Evolutionary conservation across 2,329 filamentous ascomycete species (phyloP).

Genomic region (Aureobasidium sp.): DNA sequence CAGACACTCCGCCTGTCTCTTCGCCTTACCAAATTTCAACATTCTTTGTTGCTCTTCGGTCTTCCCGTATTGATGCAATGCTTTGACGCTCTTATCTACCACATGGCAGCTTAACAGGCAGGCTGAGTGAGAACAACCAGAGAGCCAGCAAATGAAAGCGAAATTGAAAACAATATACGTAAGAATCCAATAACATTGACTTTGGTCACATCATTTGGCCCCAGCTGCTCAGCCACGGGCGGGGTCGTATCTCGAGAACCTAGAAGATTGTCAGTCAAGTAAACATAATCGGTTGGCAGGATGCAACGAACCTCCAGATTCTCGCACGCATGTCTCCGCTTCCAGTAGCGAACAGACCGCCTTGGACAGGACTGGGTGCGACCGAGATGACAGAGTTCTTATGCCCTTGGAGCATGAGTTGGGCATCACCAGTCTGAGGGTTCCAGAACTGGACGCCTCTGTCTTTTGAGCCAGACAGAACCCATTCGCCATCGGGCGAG

Average conservation of each 20-base stretch:
- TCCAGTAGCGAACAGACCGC: conserved; percentile 86
- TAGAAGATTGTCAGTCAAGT: background rate
- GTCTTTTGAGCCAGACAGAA: conserved; percentile 95
- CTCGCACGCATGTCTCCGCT: conserved; percentile 96
- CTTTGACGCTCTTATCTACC: background rate
- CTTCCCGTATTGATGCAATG: background rate
- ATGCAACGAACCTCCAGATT: conserved; percentile 69
- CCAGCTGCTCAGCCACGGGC: background rate
- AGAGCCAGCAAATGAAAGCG: background rate
- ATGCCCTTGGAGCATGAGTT: conserved; percentile 97
- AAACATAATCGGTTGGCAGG: background rate
- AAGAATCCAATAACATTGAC: background rate
- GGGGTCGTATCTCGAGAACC: conserved; percentile 4
- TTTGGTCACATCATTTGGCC: background rate
- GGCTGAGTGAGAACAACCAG: background rate
- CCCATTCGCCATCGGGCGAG: conserved; percentile 90
- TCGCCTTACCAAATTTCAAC: background rate
- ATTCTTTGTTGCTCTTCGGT: background rate
- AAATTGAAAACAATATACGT: background rate
- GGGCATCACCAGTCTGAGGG: conserved; percentile 81
- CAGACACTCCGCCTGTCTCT: background rate
- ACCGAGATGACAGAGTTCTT: conserved; percentile 99
- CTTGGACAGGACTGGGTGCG: conserved; percentile 74
- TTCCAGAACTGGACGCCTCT: conserved; percentile 99
- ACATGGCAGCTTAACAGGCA: background rate